Evolutionary conservation across 148 eudicot genomes (phyloP).

Genomic region (Fallopia convolvulus): DNA sequence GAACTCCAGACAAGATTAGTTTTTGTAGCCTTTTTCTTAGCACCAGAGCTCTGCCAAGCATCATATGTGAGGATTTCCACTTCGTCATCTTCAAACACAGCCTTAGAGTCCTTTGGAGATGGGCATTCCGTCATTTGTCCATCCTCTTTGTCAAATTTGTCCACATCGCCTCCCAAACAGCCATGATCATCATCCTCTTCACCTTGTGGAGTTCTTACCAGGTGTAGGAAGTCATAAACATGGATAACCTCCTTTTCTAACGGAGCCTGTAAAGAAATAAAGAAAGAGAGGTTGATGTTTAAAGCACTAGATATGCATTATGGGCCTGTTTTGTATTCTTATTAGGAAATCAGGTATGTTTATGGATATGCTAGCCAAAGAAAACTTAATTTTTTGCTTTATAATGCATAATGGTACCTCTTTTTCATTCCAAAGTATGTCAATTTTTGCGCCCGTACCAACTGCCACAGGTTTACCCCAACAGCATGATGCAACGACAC

Average conservation of each 20-base stretch:
- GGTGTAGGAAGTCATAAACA: conserved; percentile 62
- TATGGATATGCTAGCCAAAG: no score
- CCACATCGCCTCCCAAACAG: conserved; percentile 72
- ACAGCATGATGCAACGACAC: conserved; percentile 89
- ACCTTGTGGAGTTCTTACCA: conserved; percentile 39
- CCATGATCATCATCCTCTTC: conserved; percentile 33
- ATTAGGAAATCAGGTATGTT: no score
- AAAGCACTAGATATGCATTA: neutral
- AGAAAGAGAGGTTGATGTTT: neutral
- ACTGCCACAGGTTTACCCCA: conserved; percentile 97
- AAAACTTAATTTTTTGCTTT: no score
- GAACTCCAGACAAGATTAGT: neutral
- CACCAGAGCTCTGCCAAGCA: neutral
- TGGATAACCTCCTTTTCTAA: conserved; percentile 36
- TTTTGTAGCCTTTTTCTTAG: no score
- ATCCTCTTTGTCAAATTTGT: conserved; percentile 40
- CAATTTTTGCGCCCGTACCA: conserved; percentile 86
- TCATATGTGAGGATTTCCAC: neutral
- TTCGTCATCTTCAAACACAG: conserved; percentile 52
- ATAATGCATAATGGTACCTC: conserved; percentile 30
- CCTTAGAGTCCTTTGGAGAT: conserved; percentile 27
- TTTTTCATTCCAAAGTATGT: conserved; percentile 72
- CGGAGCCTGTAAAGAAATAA: conserved; percentile 33
- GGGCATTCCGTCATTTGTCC: conserved; percentile 28
- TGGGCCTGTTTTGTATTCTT: no score